phyloP scores from a whole-genome alignment of 2,329 filamentous ascomycete species.

The Phoma herbarum region DNA sequence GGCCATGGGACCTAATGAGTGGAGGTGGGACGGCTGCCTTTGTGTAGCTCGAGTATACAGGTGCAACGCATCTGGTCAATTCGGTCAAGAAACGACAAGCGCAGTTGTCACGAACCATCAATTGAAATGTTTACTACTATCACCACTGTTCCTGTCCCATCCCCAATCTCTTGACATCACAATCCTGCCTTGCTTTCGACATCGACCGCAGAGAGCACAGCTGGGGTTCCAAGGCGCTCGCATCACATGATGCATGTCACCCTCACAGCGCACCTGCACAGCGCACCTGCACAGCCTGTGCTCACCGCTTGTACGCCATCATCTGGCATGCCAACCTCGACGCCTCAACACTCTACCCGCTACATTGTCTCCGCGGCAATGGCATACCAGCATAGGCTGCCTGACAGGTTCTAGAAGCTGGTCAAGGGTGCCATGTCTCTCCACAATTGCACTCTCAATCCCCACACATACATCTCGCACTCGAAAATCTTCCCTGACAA shows the following conservation, averaged over 20 bases:
- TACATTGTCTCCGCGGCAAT: slow-evolving; percentile 2
- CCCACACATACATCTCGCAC: slow-evolving; percentile 2
- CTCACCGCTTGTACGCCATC: slow-evolving; percentile 16
- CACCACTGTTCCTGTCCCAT: neutral
- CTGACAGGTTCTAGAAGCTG: slow-evolving; percentile 7
- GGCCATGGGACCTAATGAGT: slow-evolving; percentile 27
- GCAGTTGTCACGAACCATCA: neutral
- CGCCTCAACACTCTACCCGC: slow-evolving; percentile 17
- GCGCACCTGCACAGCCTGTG: slow-evolving; percentile 11
- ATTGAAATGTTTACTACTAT: slow-evolving; percentile 15
- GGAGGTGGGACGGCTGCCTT: slow-evolving; percentile 25
- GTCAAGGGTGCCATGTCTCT: slow-evolving; percentile 1
- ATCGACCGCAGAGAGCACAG: neutral
- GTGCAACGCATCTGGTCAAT: slow-evolving; percentile 18
- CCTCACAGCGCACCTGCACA: slow-evolving; percentile 9
- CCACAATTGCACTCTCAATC: neutral
- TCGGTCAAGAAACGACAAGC: slow-evolving; percentile 1
- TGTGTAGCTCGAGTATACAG: slow-evolving; percentile 20
- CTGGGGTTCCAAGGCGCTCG: neutral
- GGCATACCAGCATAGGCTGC: slow-evolving; percentile 3
- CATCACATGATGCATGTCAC: slow-evolving; percentile 11
- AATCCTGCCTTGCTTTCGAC: neutral
- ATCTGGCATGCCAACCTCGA: slow-evolving; percentile 10
- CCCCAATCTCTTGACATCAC: neutral
- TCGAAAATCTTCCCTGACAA: neutral